Evolutionary conservation across 2,329 filamentous ascomycete genomes (phyloP).

Genomic region (Trichoderma sp.): DNA sequence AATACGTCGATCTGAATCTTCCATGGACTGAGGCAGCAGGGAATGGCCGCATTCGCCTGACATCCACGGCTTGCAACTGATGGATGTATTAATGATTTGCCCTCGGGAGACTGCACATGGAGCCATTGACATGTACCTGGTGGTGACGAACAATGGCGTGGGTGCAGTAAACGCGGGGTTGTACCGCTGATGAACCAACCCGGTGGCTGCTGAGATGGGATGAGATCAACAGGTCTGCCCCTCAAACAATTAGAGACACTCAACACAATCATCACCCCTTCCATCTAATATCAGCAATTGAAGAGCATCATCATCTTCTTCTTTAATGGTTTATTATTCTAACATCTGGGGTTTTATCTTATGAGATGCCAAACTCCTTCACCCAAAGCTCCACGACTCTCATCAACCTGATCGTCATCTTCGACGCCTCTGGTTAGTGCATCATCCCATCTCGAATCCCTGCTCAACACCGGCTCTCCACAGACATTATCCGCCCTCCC

Average conservation of each 20-base stretch:
- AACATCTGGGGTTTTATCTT: too few relatives aligned
- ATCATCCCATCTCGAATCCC: conserved; percentile 10
- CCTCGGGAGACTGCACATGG: not conserved
- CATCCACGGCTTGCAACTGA: not conserved
- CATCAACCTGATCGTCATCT: conserved; percentile 5
- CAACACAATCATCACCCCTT: too few relatives aligned
- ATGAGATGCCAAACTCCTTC: not conserved
- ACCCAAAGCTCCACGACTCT: not conserved
- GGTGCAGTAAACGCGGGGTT: conserved; percentile 8
- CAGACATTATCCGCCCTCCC: conserved; percentile 12
- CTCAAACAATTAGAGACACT: not conserved
- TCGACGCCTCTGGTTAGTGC: conserved; percentile 6
- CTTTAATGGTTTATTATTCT: not conserved
- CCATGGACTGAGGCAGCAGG: too few relatives aligned
- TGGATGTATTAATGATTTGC: not conserved
- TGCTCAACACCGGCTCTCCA: not conserved
- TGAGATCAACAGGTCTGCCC: not conserved
- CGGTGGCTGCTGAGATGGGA: not conserved
- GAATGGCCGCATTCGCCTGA: too few relatives aligned
- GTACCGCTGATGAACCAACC: conserved; percentile 1
- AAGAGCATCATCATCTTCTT: not conserved
- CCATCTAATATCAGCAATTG: not conserved
- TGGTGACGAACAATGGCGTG: not conserved
- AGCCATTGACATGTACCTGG: not conserved
- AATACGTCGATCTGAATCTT: too few relatives aligned